Evolutionary conservation across 2,329 filamentous ascomycete genomes (phyloP).

Genomic region (Botrytis sinoallii): DNA sequence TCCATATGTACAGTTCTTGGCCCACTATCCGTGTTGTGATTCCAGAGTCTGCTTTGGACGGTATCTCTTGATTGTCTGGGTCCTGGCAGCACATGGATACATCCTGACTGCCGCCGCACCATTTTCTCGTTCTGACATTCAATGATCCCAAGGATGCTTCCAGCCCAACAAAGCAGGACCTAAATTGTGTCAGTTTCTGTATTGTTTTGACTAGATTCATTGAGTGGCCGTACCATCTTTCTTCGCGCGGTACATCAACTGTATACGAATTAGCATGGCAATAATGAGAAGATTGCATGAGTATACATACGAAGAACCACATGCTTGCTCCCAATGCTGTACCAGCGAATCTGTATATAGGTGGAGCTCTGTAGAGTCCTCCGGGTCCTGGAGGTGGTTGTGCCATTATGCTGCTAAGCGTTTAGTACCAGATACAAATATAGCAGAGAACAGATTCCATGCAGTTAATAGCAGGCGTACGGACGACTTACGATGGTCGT

Average conservation of each 20-base stretch:
- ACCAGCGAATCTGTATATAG: conserved; percentile 79
- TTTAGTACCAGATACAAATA: background rate
- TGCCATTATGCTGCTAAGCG: conserved; percentile 45
- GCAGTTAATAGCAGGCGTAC: no score
- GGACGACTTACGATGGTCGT: background rate
- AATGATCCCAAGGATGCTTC: conserved; percentile 98
- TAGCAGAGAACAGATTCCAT: background rate
- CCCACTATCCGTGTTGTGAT: conserved; percentile 4
- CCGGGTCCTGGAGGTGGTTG: conserved; percentile 53
- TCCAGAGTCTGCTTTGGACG: background rate
- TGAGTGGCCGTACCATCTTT: conserved; percentile 66
- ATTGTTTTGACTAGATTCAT: background rate
- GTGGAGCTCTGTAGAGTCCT: conserved; percentile 43
- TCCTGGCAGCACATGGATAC: background rate
- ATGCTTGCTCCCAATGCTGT: conserved; percentile 90
- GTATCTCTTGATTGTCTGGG: background rate
- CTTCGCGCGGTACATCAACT: conserved; percentile 96
- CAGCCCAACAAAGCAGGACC: conserved; percentile 78
- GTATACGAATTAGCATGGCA: conserved; percentile 26
- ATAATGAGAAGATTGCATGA: background rate
- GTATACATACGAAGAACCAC: conserved; percentile 91
- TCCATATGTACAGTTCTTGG: conserved; percentile 22
- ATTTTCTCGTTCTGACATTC: conserved; percentile 37
- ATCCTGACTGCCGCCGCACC: background rate
- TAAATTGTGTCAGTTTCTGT: conserved; percentile 36